phyloP scores from a whole-genome alignment of 805 yeast genomes.

The Kluyveromyces wickerhamii region DNA sequence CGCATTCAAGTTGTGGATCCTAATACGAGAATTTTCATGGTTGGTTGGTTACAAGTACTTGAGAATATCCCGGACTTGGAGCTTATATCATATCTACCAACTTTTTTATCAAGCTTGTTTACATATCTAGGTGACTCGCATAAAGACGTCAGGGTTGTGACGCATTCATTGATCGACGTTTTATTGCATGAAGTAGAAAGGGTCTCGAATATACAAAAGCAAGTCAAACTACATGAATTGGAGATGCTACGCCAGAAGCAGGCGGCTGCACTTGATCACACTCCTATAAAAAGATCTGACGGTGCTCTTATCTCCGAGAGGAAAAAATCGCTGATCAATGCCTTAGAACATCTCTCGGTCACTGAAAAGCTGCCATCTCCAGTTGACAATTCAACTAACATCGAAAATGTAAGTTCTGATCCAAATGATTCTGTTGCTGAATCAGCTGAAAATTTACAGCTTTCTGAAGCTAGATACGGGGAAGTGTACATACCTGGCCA shows the following conservation, averaged over 20 bases:
- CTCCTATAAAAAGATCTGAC: conserved; percentile 24
- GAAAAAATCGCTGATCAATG: conserved; percentile 25
- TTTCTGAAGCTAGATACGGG: conserved; percentile 33
- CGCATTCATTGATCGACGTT: conserved; percentile 66
- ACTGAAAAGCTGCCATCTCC: conserved; percentile 2
- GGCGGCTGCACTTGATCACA: conserved; percentile 16
- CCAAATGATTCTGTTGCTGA: conserved; percentile 3
- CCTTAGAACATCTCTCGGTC: conserved; percentile 18
- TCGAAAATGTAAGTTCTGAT: background rate
- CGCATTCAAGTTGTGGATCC: conserved; percentile 90
- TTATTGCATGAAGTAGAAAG: conserved; percentile 74
- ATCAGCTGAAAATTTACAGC: conserved; percentile 2
- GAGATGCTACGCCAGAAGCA: conserved; percentile 15
- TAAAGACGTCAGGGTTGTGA: conserved; percentile 78
- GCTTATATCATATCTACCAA: conserved; percentile 77
- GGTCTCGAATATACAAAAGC: conserved; percentile 58
- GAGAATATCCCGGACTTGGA: conserved; percentile 92
- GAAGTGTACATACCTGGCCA: conserved; percentile 66
- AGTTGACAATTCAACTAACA: background rate
- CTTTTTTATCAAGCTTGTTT: conserved; percentile 73
- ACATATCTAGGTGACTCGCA: conserved; percentile 75
- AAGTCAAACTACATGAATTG: conserved; percentile 33
- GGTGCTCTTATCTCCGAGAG: conserved; percentile 27
- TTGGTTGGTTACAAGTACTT: conserved; percentile 88
- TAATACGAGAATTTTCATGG: conserved; percentile 81